Base-by-base conservation (phyloP, 1,284 basidiomycete genomes). In the Moesziomyces antarcticus region DNA sequence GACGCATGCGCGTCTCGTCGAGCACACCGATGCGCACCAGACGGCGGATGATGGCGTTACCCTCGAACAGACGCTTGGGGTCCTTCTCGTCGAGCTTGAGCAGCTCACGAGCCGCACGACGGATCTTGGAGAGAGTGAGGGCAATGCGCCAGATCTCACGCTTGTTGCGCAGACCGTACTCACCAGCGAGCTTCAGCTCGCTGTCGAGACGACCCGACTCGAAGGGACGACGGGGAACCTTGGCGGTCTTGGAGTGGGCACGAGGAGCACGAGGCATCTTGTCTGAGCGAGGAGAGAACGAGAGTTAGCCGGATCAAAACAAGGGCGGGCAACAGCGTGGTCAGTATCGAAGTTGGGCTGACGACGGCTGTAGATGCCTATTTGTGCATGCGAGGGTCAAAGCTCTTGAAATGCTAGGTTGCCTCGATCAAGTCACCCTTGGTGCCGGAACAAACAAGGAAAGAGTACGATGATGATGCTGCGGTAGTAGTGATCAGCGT, bases 111-210 rank as follows among this genome's bases (percentile, higher is more conserved):
- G 96, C 97, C 73, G 96, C 97, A 92, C 97, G 94, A 89, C 96
- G 95, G 86, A 99, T 99, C 90, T 99, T 98, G 85, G 97, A 99
- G 68, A 99, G 91, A 85, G 77, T 79, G 84, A 99, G 91, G 85
- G 94, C 91, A 86, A 99, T 98, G 85, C 97, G 93, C 96, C 96
- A 99, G 88, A 99, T 98, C 89, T 99, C 96, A 85, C 94, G 93
- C 90, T 99, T 99, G 93, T 98, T 99, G 87, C 95, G 93, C 84
- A 99, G 93, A 87, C 96, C 96, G 89, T 96, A 99, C 89, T 99
- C 97, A 87, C 96, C 96, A 73, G 94, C 94, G 87, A 98, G 94
- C 93, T 98, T 99, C 85, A 99, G 90, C 90, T 99, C 97, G 82
- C 93, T 91, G 88, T 99, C 96, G 88, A 99, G 93, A 88, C 96